phyloP scores from a whole-genome alignment of 805 yeast species.

The Yarrowia sp. region DNA sequence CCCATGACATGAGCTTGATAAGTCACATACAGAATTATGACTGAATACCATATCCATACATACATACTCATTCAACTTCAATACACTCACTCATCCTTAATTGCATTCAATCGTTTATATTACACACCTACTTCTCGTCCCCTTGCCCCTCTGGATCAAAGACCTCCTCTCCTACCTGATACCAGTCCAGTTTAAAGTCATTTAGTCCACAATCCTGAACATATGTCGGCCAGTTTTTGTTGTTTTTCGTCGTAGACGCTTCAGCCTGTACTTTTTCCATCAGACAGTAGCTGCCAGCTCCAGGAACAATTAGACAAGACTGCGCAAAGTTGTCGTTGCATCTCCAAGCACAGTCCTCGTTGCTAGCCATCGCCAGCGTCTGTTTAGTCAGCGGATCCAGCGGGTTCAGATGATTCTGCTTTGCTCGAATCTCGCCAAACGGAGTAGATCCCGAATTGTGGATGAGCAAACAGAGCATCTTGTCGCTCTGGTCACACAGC shows the following conservation, averaged over 20 bases:
- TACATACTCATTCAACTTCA: no score
- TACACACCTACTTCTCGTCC: no score
- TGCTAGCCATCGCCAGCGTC: neutral
- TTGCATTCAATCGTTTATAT: no score
- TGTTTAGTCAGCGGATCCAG: neutral
- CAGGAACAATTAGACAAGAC: conserved; percentile 16
- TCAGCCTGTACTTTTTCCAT: conserved; percentile 1
- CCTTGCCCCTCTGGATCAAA: neutral
- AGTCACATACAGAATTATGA: no score
- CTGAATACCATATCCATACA: no score
- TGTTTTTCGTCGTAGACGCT: neutral
- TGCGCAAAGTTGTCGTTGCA: conserved; percentile 9
- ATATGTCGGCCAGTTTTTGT: neutral
- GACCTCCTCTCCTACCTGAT: neutral
- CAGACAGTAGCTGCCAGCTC: neutral
- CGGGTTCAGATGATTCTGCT: neutral
- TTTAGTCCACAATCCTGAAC: neutral
- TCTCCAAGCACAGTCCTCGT: conserved; percentile 3
- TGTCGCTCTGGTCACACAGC: conserved; percentile 4
- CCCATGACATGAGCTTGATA: no score
- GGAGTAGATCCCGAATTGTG: conserved; percentile 26
- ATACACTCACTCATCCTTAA: no score
- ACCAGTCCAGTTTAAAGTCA: neutral
- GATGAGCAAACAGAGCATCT: conserved; percentile 7
- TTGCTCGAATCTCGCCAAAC: neutral